Conservation (phyloP, 768 basidiomycete species). For the Cystofilobasidium bisporidii region DNA sequence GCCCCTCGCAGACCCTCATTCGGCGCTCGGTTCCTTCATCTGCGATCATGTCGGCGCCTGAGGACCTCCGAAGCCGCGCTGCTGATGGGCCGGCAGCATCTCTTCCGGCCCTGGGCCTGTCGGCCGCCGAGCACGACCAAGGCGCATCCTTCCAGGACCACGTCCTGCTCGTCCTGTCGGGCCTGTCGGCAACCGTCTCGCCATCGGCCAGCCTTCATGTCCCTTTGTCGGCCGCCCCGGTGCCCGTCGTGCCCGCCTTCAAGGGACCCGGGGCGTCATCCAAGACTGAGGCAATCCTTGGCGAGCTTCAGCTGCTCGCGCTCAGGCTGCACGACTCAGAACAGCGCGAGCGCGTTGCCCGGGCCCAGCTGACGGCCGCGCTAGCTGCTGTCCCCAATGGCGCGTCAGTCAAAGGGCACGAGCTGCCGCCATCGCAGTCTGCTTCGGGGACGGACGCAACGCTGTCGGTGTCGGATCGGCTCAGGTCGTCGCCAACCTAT, state of each 20-base stretch:
- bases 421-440: not conserved
- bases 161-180: constrained; percentile 3
- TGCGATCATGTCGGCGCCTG: too few species aligned
- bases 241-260: not conserved
- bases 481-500: not conserved
- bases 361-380: constrained; percentile 4
- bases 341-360: not conserved
- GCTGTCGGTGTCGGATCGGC: constrained; percentile 1
- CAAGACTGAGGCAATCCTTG: constrained; percentile 32
- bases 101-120: too few species aligned
- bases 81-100: too few species aligned
- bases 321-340: constrained; percentile 25
- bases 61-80: too few species aligned
- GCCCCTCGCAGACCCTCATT: too few species aligned
- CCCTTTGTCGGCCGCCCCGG: not conserved
- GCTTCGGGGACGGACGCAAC: too few species aligned
- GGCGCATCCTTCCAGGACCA: constrained; percentile 9
- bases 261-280: constrained; percentile 7
- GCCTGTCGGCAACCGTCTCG: not conserved
- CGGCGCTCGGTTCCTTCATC: too few species aligned
- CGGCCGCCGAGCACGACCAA: not conserved
- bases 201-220: not conserved
- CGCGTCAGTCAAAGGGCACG: not conserved
- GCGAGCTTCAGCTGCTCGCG: constrained; percentile 29
- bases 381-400: not conserved